Percentiles rank a stretch among this genome's conserved stretches.
phyloP scores from a whole-genome alignment of 225 moss, liverwort and hornwort genomes.

The Polytrichum formosum region DNA sequence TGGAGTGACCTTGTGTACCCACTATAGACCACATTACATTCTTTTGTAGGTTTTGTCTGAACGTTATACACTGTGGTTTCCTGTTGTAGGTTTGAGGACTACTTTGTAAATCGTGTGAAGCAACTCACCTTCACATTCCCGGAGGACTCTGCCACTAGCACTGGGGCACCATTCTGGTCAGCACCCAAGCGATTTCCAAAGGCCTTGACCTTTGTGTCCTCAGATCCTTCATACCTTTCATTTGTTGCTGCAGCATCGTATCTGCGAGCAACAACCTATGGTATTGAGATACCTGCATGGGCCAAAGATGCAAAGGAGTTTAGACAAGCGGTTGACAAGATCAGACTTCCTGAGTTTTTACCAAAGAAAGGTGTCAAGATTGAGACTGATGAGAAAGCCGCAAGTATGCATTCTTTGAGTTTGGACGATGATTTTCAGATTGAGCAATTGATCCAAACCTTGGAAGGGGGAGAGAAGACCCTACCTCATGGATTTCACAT shows the following conservation, averaged over 20 bases:
- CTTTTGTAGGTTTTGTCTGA: background rate
- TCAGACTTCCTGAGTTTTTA: slow-evolving; percentile 39
- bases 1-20: too few species aligned
- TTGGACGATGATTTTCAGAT: slow-evolving; percentile 62
- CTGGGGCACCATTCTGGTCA: slow-evolving; percentile 60
- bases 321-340: slow-evolving; percentile 41
- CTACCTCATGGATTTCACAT: slow-evolving; percentile 46
- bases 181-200: slow-evolving; percentile 70
- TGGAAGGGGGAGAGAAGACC: slow-evolving; percentile 40
- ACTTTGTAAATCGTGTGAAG: slow-evolving; percentile 64
- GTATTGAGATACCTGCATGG: slow-evolving; percentile 48
- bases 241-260: slow-evolving; percentile 49
- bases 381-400: slow-evolving; percentile 60
- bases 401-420: slow-evolving; percentile 26
- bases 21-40: too few species aligned
- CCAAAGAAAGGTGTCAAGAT: slow-evolving; percentile 63
- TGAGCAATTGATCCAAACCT: slow-evolving; percentile 36
- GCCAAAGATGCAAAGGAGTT: slow-evolving; percentile 45
- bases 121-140: slow-evolving; percentile 65
- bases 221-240: slow-evolving; percentile 50
- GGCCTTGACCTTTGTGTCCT: slow-evolving; percentile 45
- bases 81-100: slow-evolving; percentile 43
- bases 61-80: background rate
- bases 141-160: slow-evolving; percentile 52
- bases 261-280: slow-evolving; percentile 45